Conservation (phyloP, 2,329 filamentous ascomycete genomes). For the Cercospora zeae-maydis region DNA sequence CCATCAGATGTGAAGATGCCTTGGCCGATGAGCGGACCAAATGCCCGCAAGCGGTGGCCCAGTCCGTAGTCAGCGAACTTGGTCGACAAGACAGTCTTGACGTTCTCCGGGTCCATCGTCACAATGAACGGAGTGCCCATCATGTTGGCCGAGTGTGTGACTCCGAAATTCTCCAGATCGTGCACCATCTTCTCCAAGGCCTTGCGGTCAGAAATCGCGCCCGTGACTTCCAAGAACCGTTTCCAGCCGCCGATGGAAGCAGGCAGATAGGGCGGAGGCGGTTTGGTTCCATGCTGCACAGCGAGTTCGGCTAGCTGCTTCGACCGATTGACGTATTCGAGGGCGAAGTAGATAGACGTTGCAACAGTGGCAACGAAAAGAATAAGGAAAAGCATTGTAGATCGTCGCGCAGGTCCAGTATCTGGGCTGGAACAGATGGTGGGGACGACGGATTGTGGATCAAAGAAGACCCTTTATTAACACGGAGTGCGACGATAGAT, state of each 20-base stretch:
- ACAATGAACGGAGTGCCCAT: neutral
- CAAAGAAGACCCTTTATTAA: too few species aligned
- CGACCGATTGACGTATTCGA: neutral
- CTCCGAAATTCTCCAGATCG: neutral
- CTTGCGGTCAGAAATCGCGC: neutral
- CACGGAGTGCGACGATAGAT: too few species aligned
- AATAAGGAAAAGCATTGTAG: neutral
- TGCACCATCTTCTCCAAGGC: neutral
- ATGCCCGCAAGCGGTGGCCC: neutral
- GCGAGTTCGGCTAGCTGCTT: neutral
- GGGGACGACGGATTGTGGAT: too few species aligned
- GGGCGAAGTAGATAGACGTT: neutral
- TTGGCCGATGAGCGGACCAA: neutral
- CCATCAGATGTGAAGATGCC: neutral
- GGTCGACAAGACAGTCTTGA: neutral
- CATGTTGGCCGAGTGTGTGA: neutral
- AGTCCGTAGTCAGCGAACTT: neutral
- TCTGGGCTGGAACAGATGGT: too few species aligned
- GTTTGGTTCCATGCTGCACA: neutral
- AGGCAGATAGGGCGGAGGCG: neutral
- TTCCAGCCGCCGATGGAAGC: neutral
- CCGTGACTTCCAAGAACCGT: neutral
- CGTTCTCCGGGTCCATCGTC: slow-evolving; percentile 1
- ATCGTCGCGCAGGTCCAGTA: neutral
- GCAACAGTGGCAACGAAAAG: neutral